phyloP scores from a whole-genome alignment of 305 asterid genomes.

The Coffea humblotiana region DNA sequence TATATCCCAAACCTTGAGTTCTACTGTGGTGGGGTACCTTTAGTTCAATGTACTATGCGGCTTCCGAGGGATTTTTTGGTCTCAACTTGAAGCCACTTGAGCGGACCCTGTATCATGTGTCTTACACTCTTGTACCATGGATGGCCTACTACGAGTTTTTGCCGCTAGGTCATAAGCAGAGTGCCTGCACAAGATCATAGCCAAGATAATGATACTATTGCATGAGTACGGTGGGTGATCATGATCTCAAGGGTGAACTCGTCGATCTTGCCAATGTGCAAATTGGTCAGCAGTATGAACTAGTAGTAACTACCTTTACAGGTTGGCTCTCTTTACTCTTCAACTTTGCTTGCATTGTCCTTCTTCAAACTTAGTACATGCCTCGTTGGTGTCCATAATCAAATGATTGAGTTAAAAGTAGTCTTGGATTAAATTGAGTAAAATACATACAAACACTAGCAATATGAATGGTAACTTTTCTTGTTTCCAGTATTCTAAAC shows the following conservation, averaged over 20 bases:
- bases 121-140: slow-evolving; percentile 29
- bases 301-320: slow-evolving; percentile 30
- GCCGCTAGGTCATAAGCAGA: slow-evolving; percentile 4
- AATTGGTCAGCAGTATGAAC: slow-evolving; percentile 25
- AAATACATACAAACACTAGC: too few species aligned
- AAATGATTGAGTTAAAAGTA: too few species aligned
- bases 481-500: too few species aligned
- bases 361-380: too few species aligned
- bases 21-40: slow-evolving; percentile 24
- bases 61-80: slow-evolving; percentile 31
- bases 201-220: not conserved
- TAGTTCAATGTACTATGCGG: slow-evolving; percentile 21
- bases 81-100: slow-evolving; percentile 30
- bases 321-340: slow-evolving; percentile 3
- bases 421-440: too few species aligned
- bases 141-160: slow-evolving; percentile 30
- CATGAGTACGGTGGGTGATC: not conserved
- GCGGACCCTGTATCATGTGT: slow-evolving; percentile 23
- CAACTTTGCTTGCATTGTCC: too few species aligned
- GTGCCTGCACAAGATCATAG: not conserved
- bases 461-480: too few species aligned
- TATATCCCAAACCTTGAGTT: slow-evolving; percentile 22
- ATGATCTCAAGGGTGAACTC: not conserved
- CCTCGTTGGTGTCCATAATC: too few species aligned
- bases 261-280: slow-evolving; percentile 31